These are phyloP conservation scores for Ogataea allantospora DNA, from an alignment of 805 yeast species.

Conservation along the genomic window DNA sequence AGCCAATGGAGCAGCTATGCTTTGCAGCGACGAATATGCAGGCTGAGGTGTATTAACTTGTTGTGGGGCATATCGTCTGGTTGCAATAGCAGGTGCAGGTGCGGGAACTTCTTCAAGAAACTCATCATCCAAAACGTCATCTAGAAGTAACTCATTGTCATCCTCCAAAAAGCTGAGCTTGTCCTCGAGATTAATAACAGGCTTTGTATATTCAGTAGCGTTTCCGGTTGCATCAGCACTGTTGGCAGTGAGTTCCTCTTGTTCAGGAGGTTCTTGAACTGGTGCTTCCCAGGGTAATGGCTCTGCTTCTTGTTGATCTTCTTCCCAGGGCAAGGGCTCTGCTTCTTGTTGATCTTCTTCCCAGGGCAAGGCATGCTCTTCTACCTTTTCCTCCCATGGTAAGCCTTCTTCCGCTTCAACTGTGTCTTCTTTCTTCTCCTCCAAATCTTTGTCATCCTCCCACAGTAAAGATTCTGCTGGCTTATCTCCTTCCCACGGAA, in stretches of 20 bases:
- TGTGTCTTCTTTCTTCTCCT: too few species aligned
- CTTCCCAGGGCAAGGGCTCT: constrained; percentile 1
- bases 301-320: neutral
- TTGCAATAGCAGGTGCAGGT: neutral
- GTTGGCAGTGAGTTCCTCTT: neutral
- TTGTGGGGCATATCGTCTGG: constrained; percentile 4
- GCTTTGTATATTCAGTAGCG: neutral
- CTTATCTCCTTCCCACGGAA: neutral
- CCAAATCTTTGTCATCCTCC: neutral
- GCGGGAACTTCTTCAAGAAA: constrained; percentile 25
- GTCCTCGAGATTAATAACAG: constrained; percentile 28
- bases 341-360: neutral
- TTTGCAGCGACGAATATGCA: constrained; percentile 5
- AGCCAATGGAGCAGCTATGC: neutral
- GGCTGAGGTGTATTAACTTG: constrained; percentile 1
- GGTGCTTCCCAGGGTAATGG: neutral
- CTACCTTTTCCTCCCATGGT: too few species aligned
- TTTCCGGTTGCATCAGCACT: neutral
- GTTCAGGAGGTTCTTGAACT: neutral
- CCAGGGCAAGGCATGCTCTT: neutral
- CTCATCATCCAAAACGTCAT: constrained; percentile 40
- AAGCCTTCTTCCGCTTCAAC: too few species aligned
- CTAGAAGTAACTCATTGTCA: constrained; percentile 42
- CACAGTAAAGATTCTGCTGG: neutral
- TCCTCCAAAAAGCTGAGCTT: constrained; percentile 42